phyloP scores from a whole-genome alignment of 331 rosid genomes.

The Quercus phellos region DNA sequence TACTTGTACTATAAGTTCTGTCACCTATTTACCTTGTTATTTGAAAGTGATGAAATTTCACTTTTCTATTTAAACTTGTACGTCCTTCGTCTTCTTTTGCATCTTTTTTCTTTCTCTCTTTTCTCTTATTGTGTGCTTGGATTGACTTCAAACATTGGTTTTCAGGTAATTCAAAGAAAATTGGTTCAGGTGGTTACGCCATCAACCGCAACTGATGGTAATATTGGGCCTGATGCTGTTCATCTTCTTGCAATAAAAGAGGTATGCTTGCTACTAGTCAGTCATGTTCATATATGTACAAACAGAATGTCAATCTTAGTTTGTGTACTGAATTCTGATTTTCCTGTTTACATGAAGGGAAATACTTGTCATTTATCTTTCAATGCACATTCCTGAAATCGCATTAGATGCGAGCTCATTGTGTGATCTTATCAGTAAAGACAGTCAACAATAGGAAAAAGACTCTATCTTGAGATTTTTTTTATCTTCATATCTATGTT shows the following conservation, averaged over 20 bases:
- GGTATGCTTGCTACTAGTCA: constrained; percentile 40
- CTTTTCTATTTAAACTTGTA: too few relatives aligned
- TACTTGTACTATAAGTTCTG: too few relatives aligned
- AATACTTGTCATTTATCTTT: not conserved
- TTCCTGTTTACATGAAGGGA: not conserved
- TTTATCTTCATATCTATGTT: not conserved
- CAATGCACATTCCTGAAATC: not conserved
- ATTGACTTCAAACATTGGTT: constrained; percentile 16
- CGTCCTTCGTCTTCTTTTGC: too few relatives aligned
- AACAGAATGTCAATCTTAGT: not conserved
- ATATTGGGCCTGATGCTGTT: constrained; percentile 83
- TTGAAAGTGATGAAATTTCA: too few relatives aligned
- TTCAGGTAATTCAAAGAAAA: constrained; percentile 70
- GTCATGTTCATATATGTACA: constrained; percentile 5
- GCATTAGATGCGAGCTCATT: not conserved
- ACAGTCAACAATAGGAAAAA: not conserved
- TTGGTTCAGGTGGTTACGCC: constrained; percentile 83
- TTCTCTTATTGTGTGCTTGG: not conserved
- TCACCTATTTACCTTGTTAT: too few relatives aligned
- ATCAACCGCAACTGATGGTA: constrained; percentile 66
- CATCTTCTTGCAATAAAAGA: constrained; percentile 85
- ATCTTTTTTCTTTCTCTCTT: not conserved
- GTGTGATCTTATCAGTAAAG: not conserved
- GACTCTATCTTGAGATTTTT: not conserved
- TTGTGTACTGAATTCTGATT: not conserved